These are phyloP conservation scores for Aquilaria malaccensis DNA, from an alignment of 345 rosid species.

Conservation along the genomic window DNA sequence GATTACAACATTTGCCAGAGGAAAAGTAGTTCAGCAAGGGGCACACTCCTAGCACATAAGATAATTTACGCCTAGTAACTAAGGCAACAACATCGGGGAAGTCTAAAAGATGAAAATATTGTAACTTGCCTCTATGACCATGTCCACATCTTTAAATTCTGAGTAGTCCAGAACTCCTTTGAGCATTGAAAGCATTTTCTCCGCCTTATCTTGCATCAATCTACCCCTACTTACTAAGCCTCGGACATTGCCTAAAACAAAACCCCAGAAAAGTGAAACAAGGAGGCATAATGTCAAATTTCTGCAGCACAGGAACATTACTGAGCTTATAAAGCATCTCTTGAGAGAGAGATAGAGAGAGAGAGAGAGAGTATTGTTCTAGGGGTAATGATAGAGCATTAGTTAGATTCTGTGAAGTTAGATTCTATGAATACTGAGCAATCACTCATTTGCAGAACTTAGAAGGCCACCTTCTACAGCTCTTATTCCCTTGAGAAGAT, in stretches of 20 bases:
- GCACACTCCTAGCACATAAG: background rate
- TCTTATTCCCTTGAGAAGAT: conserved; percentile 74
- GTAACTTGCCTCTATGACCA: conserved; percentile 82
- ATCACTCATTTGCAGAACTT: background rate
- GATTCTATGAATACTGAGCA: too few relatives aligned
- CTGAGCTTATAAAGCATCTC: too few relatives aligned
- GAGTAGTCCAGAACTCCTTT: conserved; percentile 76
- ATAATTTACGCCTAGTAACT: background rate
- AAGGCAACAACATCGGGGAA: background rate
- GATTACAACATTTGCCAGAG: too few relatives aligned
- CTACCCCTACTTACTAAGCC: conserved; percentile 67
- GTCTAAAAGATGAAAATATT: background rate
- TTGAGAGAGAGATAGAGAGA: too few relatives aligned
- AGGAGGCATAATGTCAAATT: background rate
- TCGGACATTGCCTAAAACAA: conserved; percentile 56
- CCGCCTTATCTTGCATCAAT: conserved; percentile 58
- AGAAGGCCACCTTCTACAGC: conserved; percentile 53
- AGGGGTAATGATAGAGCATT: background rate
- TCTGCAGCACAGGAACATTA: conserved; percentile 4
- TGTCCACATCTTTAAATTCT: conserved; percentile 82
- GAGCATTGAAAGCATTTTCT: conserved; percentile 67
- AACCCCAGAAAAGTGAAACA: conserved; percentile 4
- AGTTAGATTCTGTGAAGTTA: background rate
- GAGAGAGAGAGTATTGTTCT: background rate
- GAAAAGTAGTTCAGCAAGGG: background rate